A percentile compares a stretch with the other conserved stretches of the same genome.
Conservation (phyloP, 2,329 filamentous ascomycete species). For the Sporothrix protearum region DNA sequence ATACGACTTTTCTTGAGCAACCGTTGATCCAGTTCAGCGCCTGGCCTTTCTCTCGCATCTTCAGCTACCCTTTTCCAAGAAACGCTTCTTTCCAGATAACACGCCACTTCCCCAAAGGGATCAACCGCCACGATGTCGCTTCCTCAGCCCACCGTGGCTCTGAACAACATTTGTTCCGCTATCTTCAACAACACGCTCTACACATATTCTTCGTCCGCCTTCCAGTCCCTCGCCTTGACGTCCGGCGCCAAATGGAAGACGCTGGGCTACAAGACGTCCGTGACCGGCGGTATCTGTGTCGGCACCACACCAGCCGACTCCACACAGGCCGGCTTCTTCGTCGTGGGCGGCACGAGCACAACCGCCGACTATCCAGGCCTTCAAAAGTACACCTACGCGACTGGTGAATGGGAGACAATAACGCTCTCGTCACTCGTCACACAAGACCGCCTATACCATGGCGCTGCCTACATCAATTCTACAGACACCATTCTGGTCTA, state of each 20-base stretch:
- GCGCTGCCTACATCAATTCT: conserved; percentile 67
- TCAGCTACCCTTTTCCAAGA: background rate
- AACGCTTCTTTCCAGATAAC: background rate
- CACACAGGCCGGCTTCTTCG: conserved; percentile 63
- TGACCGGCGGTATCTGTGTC: conserved; percentile 75
- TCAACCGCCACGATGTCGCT: conserved; percentile 56
- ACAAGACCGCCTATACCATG: conserved; percentile 70
- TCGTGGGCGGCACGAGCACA: conserved; percentile 69
- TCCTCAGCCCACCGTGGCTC: conserved; percentile 64
- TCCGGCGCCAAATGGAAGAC: conserved; percentile 68
- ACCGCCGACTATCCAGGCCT: conserved; percentile 65
- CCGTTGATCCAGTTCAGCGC: background rate
- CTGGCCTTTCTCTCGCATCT: background rate
- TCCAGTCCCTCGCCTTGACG: conserved; percentile 68
- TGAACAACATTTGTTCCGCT: conserved; percentile 77
- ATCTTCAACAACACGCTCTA: conserved; percentile 80
- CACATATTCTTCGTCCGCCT: conserved; percentile 70
- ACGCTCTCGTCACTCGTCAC: conserved; percentile 48
- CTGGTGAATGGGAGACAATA: conserved; percentile 51
- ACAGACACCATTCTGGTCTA: conserved; percentile 75
- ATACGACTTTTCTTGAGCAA: background rate
- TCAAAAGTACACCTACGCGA: conserved; percentile 61
- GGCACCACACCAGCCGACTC: conserved; percentile 60
- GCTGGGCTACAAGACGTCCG: conserved; percentile 62
- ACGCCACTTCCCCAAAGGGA: background rate